A percentile compares a stretch with the other conserved stretches of the same genome.
These are phyloP conservation scores for Penicillium sp. DNA, from an alignment of 2,329 filamentous ascomycete genomes.

Conservation along the genomic window DNA sequence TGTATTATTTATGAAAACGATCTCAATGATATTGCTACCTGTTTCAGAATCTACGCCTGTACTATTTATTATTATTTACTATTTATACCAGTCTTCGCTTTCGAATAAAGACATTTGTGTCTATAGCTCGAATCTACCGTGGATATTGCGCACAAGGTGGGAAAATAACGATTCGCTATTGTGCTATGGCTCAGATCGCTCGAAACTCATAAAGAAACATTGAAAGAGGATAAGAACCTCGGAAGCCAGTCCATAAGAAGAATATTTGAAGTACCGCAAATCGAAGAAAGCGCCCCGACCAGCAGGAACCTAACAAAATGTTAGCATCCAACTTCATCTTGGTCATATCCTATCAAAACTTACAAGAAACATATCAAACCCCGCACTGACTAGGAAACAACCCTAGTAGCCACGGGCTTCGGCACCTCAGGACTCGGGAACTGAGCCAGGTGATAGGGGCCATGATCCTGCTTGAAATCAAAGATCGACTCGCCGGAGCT, in stretches of 20 bases:
- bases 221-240: background rate
- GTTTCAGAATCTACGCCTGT: background rate
- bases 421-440: background rate
- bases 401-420: background rate
- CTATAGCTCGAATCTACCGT: too few relatives aligned
- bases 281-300: background rate
- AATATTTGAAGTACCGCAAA: background rate
- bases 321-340: background rate
- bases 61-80: background rate
- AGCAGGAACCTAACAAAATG: background rate
- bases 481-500: conserved; percentile 1
- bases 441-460: conserved; percentile 3
- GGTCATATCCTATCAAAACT: background rate
- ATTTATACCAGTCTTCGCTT: background rate
- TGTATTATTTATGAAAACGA: conserved; percentile 6
- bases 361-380: background rate
- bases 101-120: too few relatives aligned
- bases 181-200: background rate
- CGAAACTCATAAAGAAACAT: conserved; percentile 3
- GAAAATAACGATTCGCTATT: background rate
- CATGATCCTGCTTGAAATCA: conserved; percentile 10
- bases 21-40: background rate
- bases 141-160: background rate
- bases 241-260: background rate
- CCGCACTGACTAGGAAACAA: background rate